Percentiles rank a stretch among this genome's conserved stretches.
These are phyloP conservation scores for Pneumocystis murina DNA, from an alignment of 1,139 yeast species.

Conservation along the genomic window DNA sequence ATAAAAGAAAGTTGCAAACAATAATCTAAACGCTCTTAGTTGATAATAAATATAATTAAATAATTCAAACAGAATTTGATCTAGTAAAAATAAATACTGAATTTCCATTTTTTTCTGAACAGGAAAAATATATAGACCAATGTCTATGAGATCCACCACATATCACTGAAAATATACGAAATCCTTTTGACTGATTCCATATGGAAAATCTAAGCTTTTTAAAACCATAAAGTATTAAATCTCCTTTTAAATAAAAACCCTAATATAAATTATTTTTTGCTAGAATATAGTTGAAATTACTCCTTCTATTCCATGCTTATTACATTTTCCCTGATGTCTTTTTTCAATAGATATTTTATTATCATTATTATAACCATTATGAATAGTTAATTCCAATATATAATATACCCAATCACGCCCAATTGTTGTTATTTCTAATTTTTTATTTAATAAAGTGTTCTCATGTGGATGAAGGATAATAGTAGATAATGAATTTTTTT, in stretches of 20 bases:
- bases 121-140: conserved; percentile 41
- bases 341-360: background rate
- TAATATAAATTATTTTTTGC: background rate
- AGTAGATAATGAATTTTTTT: background rate
- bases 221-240: conserved; percentile 62
- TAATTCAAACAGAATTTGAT: conserved; percentile 10
- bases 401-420: background rate
- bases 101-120: conserved; percentile 20
- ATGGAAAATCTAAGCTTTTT: conserved; percentile 62
- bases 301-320: background rate
- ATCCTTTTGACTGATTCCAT: conserved; percentile 69
- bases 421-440: background rate
- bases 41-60: background rate
- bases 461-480: background rate
- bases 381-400: background rate
- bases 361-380: background rate
- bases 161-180: conserved; percentile 51
- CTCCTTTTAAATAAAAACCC: conserved; percentile 31
- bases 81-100: conserved; percentile 43
- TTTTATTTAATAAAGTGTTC: background rate
- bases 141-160: conserved; percentile 89
- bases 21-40: background rate
- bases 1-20: background rate
- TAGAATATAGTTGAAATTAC: background rate
- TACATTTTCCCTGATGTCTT: background rate